phyloP scores from a whole-genome alignment of 495 filamentous ascomycete species.

The Aspergillus nidulans region DNA sequence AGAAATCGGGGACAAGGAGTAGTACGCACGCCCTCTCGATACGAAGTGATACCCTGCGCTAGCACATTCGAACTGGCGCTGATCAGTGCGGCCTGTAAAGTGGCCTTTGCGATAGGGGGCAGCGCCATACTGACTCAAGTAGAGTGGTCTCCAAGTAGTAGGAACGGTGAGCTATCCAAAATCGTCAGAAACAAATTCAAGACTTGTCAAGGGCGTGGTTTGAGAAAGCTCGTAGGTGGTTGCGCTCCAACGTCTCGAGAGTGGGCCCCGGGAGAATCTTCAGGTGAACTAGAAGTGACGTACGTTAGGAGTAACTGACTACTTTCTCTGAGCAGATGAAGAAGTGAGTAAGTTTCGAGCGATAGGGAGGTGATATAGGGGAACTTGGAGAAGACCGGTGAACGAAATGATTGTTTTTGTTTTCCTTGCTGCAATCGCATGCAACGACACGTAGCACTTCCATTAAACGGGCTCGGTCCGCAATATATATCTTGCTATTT shows the following conservation, averaged over 20 bases:
- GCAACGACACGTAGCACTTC: neutral
- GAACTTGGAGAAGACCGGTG: neutral
- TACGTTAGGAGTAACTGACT: neutral
- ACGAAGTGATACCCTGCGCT: constrained; percentile 66
- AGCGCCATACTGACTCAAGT: constrained; percentile 16
- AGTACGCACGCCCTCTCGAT: constrained; percentile 50
- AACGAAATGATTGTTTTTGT: neutral
- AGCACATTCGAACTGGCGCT: constrained; percentile 68
- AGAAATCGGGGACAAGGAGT: neutral
- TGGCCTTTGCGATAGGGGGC: constrained; percentile 57
- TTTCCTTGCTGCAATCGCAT: neutral
- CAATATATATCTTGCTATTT: neutral
- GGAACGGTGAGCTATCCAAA: no score
- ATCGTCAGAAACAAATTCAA: no score
- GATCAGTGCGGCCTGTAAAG: constrained; percentile 63
- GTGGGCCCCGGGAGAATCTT: neutral
- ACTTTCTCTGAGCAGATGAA: no score
- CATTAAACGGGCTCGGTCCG: neutral
- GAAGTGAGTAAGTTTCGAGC: no score
- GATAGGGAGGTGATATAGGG: neutral
- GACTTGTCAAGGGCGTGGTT: no score
- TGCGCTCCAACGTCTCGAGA: neutral
- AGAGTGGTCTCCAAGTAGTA: no score
- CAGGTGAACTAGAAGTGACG: neutral
- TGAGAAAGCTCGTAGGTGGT: neutral